Evolutionary conservation across 108 stramenopile genomes (phyloP), one percentile per base, ranked within the genome.

Genomic region (Pseudonitzschia multiseries): DNA sequence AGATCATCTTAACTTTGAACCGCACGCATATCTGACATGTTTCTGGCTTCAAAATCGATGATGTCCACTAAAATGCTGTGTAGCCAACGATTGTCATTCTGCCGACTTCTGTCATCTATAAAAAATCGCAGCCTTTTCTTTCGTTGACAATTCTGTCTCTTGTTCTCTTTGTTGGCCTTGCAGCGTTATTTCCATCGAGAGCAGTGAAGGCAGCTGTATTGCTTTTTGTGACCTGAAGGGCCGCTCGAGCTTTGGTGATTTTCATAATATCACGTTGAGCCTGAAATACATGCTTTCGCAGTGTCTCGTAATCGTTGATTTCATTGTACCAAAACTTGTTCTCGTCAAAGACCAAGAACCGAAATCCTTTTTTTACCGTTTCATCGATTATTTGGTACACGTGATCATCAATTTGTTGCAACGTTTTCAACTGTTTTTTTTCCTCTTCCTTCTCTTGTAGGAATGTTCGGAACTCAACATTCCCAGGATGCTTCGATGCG

Each of bases 401-500:
- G 24, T 56, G 20, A 10, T 26, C 26, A 20, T 56, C 54, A 9
- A 12, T 56, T 56, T 56, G 24, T 56, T 56, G 54, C 26, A 56
- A 26, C 9, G 54, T 56, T 24, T 56, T 56, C 54, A 56, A 2
- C 2, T 56, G 54, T 10, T 56, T 20, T 26, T 20, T 13, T 56
- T 56, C 22, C 3, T 21, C 26, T 56, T 56, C 54, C 22, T 56
- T 56, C 10, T 56, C 54, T 24, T 56, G 54, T 10, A 56, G 24
- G 24, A 26, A 56, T 26, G 20, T 26, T 2, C 54, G n/a, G 10
- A 56, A 56, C 10, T 56, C 54, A 26, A 56, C 54, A 56, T 56
- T 56, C 54, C 54, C 54, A 20, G 54, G 54, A 56, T 56, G 54
- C 54, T 10, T 56, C 54, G 54, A 56, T 10, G 54, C 54, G 5